A percentile compares a stretch with the other conserved stretches of the same genome.
Evolutionary conservation across 73 alveolate species (phyloP).

Genomic region (Paraurostyla sp.): DNA sequence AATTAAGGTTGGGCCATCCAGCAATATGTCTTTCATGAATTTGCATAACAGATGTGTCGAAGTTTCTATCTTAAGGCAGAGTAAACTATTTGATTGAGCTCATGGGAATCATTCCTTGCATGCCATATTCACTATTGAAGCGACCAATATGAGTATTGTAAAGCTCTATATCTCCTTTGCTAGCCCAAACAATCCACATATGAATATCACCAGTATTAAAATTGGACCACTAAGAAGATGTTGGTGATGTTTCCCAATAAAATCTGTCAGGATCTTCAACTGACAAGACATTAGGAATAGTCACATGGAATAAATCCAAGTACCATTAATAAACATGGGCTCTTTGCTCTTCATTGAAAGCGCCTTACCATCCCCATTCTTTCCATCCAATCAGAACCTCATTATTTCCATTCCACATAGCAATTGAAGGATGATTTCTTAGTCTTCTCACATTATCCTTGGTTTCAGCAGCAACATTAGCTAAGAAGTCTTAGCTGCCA

Average conservation of each 20-base stretch:
- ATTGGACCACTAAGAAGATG: constrained; percentile 36
- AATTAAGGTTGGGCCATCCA: constrained; percentile 82
- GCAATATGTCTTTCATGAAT: constrained; percentile 89
- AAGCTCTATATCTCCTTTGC: constrained; percentile 81
- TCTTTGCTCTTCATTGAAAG: not conserved
- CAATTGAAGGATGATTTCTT: constrained; percentile 91
- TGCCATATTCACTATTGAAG: constrained; percentile 91
- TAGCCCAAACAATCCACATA: constrained; percentile 93
- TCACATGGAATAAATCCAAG: constrained; percentile 39
- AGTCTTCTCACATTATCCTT: constrained; percentile 88
- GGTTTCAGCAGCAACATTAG: constrained; percentile 82
- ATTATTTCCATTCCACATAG: constrained; percentile 82
- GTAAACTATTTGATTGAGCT: constrained; percentile 81
- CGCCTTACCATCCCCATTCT: constrained; percentile 81
- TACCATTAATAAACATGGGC: constrained; percentile 63
- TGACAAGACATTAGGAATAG: constrained; percentile 67
- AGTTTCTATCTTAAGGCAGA: constrained; percentile 72
- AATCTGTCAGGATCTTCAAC: constrained; percentile 69
- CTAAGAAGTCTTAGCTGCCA: constrained; percentile 82
- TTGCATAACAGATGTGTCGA: constrained; percentile 82
- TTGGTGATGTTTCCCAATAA: constrained; percentile 65
- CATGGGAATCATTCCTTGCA: constrained; percentile 90
- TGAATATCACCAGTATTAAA: constrained; percentile 88
- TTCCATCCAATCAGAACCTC: constrained; percentile 82
- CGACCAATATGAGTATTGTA: constrained; percentile 85